Percentiles rank a stretch among this genome's conserved stretches.
Conservation (phyloP, 148 eudicot species). For the Rhododendron ferrugineum region DNA sequence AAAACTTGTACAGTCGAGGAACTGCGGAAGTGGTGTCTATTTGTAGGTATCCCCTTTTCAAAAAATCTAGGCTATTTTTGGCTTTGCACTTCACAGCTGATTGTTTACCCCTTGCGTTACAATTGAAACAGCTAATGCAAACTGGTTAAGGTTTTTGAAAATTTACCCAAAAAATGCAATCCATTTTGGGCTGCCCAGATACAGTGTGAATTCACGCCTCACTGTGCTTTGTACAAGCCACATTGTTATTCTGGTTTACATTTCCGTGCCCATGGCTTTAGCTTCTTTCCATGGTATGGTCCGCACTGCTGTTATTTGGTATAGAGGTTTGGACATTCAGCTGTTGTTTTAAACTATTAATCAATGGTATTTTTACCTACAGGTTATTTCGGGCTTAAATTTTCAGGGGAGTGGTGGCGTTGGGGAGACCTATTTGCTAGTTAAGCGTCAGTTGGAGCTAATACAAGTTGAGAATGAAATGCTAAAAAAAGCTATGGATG, state of each 20-base stretch:
- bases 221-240: background rate
- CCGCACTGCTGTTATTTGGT: background rate
- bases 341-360: background rate
- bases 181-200: background rate
- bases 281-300: background rate
- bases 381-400: background rate
- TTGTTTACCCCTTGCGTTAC: background rate
- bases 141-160: background rate
- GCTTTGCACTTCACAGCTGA: background rate
- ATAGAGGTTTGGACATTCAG: background rate
- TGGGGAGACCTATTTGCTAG: slow-evolving; percentile 44
- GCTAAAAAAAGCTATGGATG: slow-evolving; percentile 55
- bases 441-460: slow-evolving; percentile 57
- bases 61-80: background rate
- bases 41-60: background rate
- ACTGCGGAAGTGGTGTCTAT: background rate
- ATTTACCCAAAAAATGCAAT: background rate
- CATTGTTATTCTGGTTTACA: background rate
- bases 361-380: background rate
- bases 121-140: background rate
- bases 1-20: background rate
- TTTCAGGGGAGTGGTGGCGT: slow-evolving; percentile 26
- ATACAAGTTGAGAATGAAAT: slow-evolving; percentile 60
- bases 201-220: background rate
- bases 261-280: background rate